Evolutionary conservation across 192 early-diverging fungal genomes (phyloP), one percentile per base, ranked within the genome.

Genomic region (Mortierella hygrophila): DNA sequence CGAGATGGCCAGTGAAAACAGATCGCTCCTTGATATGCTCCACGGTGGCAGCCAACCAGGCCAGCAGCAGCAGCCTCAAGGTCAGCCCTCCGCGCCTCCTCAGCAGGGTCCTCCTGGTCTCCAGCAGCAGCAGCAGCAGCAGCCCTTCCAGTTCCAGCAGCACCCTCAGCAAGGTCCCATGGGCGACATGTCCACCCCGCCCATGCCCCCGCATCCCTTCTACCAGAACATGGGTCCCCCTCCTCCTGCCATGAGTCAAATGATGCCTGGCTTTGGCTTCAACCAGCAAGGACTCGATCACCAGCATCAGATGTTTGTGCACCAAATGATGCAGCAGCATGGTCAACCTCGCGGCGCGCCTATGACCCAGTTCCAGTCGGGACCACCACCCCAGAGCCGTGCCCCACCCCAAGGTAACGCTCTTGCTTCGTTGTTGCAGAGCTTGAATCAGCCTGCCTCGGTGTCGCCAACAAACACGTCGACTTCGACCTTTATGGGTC

Each of bases 11-110:
- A 70, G 44, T 41, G 84, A 86, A 68, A 86, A 86, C 73, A 75
- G 83, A 86, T 60, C 84, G 35, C 84, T 86, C 47, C 79, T 86
- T 65, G 84, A 86, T 10, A 86, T 86, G 84, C 84, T 86, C 70
- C 84, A 86, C 23, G 84, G 84, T 54, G 75, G 77, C n/a, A 72
- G 75, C 47, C 75, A 73, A 55, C 71, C 20, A 6, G 70, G 52
- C 29, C 77, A 71, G 47, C 32, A 71, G 23, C 77, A 49, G 3
- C 42, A 42, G 42, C 72, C 40, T 32, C 72, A 73, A 46, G 69
- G 38, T 41, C 69, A 38, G 23, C 42, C 41, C 9, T 52, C 42
- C 8, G 44, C 49, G n/a, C 77, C 63, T 21, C 41, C 32, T 37
- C 75, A 76, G 7, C 75, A 65, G 21, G 40, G 38, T 37, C 77